A percentile compares a stretch with the other conserved stretches of the same genome.
phyloP scores from a whole-genome alignment of 2,329 filamentous ascomycete species.

The Cercospora sp. region DNA sequence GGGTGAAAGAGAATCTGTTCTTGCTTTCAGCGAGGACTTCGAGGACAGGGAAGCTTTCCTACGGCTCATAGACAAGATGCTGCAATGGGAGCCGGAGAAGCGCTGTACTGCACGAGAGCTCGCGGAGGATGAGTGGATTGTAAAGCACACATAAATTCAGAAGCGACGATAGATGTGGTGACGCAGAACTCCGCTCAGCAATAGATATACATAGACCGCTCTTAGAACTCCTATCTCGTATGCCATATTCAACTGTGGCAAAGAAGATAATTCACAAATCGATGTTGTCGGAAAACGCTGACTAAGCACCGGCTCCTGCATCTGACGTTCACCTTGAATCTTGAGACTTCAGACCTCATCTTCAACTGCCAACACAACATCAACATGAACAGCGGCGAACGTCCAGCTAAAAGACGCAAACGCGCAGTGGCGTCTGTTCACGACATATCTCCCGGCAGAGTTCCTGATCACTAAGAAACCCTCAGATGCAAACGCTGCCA shows the following conservation, averaged over 20 bases:
- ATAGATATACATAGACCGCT: no score
- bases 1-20: not conserved
- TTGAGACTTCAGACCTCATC: no score
- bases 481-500: conserved; percentile 31
- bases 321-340: no score
- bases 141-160: not conserved
- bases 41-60: conserved; percentile 40
- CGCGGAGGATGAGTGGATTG: conserved; percentile 39
- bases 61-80: conserved; percentile 41
- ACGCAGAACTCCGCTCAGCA: no score
- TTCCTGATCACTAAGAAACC: not conserved
- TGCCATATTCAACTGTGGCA: no score
- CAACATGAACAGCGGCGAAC: not conserved
- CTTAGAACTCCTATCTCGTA: no score
- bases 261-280: no score
- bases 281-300: not conserved
- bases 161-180: no score
- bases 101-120: conserved; percentile 41
- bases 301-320: not conserved
- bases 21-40: not conserved
- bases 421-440: conserved; percentile 17
- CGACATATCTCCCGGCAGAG: not conserved
- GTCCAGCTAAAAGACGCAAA: conserved; percentile 22
- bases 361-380: not conserved
- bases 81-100: conserved; percentile 44